Evolutionary conservation across 2,329 filamentous ascomycete genomes (phyloP).

Genomic region (Clarireedia monteithiana): DNA sequence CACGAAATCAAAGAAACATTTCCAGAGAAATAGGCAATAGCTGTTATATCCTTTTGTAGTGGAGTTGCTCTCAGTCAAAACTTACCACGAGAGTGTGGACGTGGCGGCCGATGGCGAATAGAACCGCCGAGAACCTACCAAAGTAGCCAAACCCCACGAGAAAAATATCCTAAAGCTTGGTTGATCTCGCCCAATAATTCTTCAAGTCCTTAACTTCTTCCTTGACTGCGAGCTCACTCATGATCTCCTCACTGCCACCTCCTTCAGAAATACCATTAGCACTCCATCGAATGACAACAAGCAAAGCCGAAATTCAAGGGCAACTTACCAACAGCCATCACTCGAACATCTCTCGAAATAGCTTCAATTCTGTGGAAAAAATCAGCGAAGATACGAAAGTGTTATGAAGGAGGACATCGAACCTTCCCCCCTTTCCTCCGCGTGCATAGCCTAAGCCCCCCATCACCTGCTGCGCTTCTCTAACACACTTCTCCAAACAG

Average conservation of each 20-base stretch:
- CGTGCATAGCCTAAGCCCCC: conserved; percentile 45
- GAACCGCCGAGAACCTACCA: too few species aligned
- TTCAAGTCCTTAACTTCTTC: conserved; percentile 28
- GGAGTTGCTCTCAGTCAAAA: too few species aligned
- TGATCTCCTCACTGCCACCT: conserved; percentile 29
- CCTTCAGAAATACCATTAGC: conserved; percentile 15
- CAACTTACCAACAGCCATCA: conserved; percentile 33
- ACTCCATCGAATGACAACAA: neutral
- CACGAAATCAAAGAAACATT: too few species aligned
- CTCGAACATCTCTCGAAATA: conserved; percentile 43
- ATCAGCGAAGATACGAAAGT: conserved; percentile 5
- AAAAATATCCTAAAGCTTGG: conserved; percentile 15
- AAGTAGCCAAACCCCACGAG: too few species aligned
- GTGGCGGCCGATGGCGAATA: too few species aligned
- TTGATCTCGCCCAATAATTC: conserved; percentile 14
- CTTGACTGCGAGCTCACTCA: conserved; percentile 27
- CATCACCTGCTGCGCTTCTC: conserved; percentile 48
- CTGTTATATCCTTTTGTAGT: too few species aligned
- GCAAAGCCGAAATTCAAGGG: neutral
- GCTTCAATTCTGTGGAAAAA: conserved; percentile 37
- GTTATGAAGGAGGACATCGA: neutral
- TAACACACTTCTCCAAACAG: conserved; percentile 43
- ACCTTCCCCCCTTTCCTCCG: conserved; percentile 38
- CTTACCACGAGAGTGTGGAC: too few species aligned
- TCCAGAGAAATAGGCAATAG: too few species aligned